Conservation (phyloP, 805 yeast genomes). For the Yamadazyma ubonensis region DNA sequence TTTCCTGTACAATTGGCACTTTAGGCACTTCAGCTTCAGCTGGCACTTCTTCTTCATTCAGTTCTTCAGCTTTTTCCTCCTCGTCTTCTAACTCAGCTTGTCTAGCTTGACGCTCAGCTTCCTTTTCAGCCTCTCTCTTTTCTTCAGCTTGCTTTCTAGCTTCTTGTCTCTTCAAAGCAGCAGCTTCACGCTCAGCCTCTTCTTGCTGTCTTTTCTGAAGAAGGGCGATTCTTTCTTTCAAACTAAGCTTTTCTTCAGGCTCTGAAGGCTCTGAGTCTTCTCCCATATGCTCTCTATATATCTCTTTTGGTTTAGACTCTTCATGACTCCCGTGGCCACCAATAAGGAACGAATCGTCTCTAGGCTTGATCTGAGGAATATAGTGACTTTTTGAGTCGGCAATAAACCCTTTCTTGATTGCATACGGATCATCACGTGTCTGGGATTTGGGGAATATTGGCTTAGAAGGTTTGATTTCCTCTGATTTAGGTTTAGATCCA, state of each 20-base stretch:
- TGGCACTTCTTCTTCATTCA: not conserved
- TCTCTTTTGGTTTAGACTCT: conserved; percentile 22
- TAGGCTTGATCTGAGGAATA: conserved; percentile 47
- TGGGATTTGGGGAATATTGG: conserved; percentile 17
- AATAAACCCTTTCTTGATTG: conserved; percentile 52
- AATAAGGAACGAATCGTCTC: conserved; percentile 36
- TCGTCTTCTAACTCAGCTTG: not conserved
- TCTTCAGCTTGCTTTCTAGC: conserved; percentile 48
- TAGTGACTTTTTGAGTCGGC: conserved; percentile 62
- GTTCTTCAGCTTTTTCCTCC: not conserved
- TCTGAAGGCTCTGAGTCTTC: conserved; percentile 30
- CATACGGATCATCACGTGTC: conserved; percentile 44
- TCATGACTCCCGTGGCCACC: conserved; percentile 22
- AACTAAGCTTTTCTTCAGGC: conserved; percentile 68
- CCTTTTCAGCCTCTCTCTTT: conserved; percentile 17
- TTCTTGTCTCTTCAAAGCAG: conserved; percentile 51
- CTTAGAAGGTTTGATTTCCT: not conserved
- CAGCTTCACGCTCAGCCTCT: conserved; percentile 72
- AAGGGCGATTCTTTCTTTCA: conserved; percentile 83
- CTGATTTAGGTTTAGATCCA: not conserved
- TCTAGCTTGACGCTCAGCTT: not conserved
- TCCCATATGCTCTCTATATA: conserved; percentile 23
- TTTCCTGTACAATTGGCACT: not conserved
- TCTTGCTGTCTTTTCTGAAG: conserved; percentile 79
- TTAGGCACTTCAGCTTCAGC: not conserved